Conservation (phyloP, 768 basidiomycete species). For the Xerocomus spinulosus region DNA sequence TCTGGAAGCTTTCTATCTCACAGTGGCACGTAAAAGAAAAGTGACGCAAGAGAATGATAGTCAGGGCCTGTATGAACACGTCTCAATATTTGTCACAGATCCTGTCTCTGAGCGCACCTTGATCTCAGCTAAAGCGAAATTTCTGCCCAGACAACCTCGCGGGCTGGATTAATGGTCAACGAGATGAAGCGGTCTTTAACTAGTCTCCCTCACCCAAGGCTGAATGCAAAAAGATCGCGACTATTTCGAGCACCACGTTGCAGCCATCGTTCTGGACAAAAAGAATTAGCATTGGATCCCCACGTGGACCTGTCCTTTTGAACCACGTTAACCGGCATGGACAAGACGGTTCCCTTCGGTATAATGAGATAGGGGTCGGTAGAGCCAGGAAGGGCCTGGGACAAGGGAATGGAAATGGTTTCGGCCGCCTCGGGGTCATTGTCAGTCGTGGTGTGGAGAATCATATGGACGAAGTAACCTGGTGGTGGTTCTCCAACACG, state of each 20-base stretch:
- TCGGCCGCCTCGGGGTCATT: conserved; percentile 39
- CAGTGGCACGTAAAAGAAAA: conserved; percentile 49
- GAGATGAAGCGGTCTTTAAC: neutral
- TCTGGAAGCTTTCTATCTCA: conserved; percentile 60
- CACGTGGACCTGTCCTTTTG: conserved; percentile 51
- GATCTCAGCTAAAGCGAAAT: conserved; percentile 56
- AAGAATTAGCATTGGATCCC: conserved; percentile 55
- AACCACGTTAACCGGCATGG: conserved; percentile 53
- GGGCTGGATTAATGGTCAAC: conserved; percentile 38
- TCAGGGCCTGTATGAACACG: conserved; percentile 31
- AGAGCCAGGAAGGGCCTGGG: conserved; percentile 45
- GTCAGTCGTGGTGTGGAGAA: conserved; percentile 4
- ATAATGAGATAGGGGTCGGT: conserved; percentile 42
- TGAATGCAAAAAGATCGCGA: conserved; percentile 52
- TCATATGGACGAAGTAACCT: conserved; percentile 30
- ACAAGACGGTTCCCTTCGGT: conserved; percentile 52
- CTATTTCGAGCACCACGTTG: conserved; percentile 34
- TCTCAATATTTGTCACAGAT: conserved; percentile 8
- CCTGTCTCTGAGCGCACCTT: conserved; percentile 37
- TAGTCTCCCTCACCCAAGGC: conserved; percentile 44
- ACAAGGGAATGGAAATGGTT: conserved; percentile 52
- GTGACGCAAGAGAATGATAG: conserved; percentile 47
- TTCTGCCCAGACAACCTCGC: conserved; percentile 55
- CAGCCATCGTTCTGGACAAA: conserved; percentile 63
- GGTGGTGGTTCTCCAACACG: conserved; percentile 62